Evolutionary conservation across 1,139 yeast genomes (phyloP), one percentile per base, ranked within the genome.

Genomic region (Protomyces pachydermus): DNA sequence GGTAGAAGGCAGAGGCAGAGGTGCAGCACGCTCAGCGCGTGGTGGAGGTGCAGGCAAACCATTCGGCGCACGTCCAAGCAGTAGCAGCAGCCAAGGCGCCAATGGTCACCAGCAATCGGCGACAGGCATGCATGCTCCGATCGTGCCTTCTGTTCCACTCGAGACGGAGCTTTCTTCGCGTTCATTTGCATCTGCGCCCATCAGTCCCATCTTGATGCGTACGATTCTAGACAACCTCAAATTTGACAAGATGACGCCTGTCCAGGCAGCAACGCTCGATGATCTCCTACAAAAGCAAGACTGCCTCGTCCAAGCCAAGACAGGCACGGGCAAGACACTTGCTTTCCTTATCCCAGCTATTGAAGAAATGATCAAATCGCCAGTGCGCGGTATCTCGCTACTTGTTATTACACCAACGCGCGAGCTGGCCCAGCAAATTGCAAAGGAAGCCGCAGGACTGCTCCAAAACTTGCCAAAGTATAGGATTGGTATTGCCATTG

Each of bases 261-360:
- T 91, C 14, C 98, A 91, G 77, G 88, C 95, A 46, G 86, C 91
- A 75, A 90, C 98, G 16, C 91, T 91, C 66, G 98, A 98, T 12
- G 97, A 98, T 16, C 80, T 93, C 69, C 79, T 91, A 70, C 96
- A 97, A 0, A 98, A 98, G 54, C 84, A 91, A 71, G 98, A 91
- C 77, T 97, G 91, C 32, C 81, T 91, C 65, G 98, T 97, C 70
- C 97, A 97, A 61, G 98, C 98, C 65, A 91, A 93, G 78, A 93
- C 98, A 1, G 98, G 98, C 55, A 91, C 97, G 0, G 98, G 98
- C 75, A 93, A 93, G 78, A 93, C 98, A 0, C 80, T 95, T 68
- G 98, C 99, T 4, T 93, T 95, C 72, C 80, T 95, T 71, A 82
- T 93, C 67, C 99, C 99, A 14, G 97, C 98, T 54, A 86, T 95